phyloP scores from a whole-genome alignment of 225 moss, liverwort and hornwort species.

The Bryum argenteum region DNA sequence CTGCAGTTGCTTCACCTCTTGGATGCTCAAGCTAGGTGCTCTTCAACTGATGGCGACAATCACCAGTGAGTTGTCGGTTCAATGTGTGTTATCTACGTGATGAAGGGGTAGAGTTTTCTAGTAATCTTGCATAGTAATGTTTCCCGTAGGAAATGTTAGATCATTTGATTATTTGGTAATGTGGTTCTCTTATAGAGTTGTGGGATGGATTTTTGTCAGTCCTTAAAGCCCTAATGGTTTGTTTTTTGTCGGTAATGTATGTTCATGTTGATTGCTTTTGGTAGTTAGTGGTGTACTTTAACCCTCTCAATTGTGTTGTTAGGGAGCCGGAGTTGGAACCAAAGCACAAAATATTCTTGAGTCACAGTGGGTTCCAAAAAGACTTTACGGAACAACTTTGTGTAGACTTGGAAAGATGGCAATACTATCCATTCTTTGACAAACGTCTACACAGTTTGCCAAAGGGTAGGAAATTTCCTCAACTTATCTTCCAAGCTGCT shows the following conservation, averaged over 20 bases:
- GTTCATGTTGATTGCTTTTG: no score
- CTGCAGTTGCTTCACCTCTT: neutral
- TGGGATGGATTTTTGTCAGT: no score
- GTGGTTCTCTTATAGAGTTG: no score
- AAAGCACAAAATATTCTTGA: no score
- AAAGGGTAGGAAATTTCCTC: neutral
- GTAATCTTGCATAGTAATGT: rapidly evolving
- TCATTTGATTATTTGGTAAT: neutral
- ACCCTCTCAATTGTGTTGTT: no score
- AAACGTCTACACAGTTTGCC: conserved; percentile 18
- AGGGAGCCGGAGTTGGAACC: neutral
- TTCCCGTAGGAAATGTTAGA: neutral
- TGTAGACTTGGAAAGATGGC: no score
- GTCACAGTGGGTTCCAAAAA: no score
- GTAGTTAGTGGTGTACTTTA: no score
- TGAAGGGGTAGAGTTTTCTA: neutral
- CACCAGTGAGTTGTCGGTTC: neutral
- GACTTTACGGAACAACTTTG: no score
- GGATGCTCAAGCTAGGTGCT: neutral
- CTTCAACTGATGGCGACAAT: neutral
- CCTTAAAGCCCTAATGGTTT: conserved; percentile 1
- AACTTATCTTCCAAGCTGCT: conserved; percentile 24
- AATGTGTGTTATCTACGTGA: neutral
- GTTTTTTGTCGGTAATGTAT: neutral
- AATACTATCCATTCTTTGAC: conserved; percentile 12